A percentile compares a stretch with the other conserved stretches of the same genome.
Conservation (phyloP, 2,329 filamentous ascomycete genomes). For the Xylariales sp. region DNA sequence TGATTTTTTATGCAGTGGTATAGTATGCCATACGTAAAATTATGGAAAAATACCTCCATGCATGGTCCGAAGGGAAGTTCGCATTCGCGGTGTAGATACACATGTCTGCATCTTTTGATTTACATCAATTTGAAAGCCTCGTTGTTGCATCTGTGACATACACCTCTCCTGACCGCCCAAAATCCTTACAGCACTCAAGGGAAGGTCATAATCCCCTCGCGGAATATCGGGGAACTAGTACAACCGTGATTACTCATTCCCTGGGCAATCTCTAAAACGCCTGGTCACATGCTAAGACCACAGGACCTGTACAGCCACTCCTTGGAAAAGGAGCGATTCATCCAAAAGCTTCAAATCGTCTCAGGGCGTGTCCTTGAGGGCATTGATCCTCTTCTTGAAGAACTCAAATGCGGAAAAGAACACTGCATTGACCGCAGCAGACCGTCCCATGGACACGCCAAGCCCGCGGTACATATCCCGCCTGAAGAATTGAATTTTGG, state of each 20-base stretch:
- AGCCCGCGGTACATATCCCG: slow-evolving; percentile 84
- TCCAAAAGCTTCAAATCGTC: slow-evolving; percentile 27
- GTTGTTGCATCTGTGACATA: slow-evolving; percentile 24
- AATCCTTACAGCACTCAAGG: slow-evolving; percentile 25
- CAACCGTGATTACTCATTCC: slow-evolving; percentile 25
- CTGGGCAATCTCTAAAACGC: slow-evolving; percentile 35
- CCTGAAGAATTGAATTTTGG: slow-evolving; percentile 82
- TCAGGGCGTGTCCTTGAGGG: slow-evolving; percentile 58
- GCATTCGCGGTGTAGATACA: slow-evolving; percentile 40
- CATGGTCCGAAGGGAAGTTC: slow-evolving; percentile 35
- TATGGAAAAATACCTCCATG: slow-evolving; percentile 13
- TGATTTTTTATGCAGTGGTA: slow-evolving; percentile 26
- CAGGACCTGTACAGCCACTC: slow-evolving; percentile 40
- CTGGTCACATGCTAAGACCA: slow-evolving; percentile 40
- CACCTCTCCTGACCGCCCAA: slow-evolving; percentile 17
- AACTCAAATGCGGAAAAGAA: slow-evolving; percentile 92
- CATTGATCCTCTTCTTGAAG: slow-evolving; percentile 75
- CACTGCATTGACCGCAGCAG: slow-evolving; percentile 85
- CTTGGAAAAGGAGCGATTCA: slow-evolving; percentile 19
- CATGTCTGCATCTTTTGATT: slow-evolving; percentile 44
- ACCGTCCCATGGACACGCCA: slow-evolving; percentile 84
- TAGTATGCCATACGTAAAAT: slow-evolving; percentile 28
- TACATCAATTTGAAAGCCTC: slow-evolving; percentile 38
- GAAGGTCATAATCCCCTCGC: slow-evolving; percentile 25
- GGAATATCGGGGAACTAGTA: slow-evolving; percentile 26